Conservation (phyloP, 1,284 basidiomycete species). For the Cutaneotrichosporon cavernicola region DNA sequence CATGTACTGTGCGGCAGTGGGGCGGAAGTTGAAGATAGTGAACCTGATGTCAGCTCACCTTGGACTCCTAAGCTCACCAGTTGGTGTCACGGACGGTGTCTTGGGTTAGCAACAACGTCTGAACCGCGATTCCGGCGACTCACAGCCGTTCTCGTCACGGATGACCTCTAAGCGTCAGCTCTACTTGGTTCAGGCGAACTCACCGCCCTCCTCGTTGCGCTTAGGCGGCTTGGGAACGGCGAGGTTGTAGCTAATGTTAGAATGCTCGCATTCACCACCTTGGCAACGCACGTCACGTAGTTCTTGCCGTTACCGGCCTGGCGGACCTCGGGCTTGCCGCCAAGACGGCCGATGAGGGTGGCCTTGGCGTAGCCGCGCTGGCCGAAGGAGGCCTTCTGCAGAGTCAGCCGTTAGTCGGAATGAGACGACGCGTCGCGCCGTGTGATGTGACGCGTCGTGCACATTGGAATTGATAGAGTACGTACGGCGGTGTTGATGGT, state of each 20-base stretch:
- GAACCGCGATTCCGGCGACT: slow-evolving; percentile 12
- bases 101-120: slow-evolving; percentile 9
- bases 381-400: slow-evolving; percentile 19
- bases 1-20: slow-evolving; percentile 30
- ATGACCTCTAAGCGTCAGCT: slow-evolving; percentile 22
- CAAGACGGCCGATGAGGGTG: slow-evolving; percentile 45
- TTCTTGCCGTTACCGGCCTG: slow-evolving; percentile 30
- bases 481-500: slow-evolving; percentile 23
- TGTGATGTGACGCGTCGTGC: neutral
- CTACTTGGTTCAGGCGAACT: slow-evolving; percentile 17
- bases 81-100: slow-evolving; percentile 31
- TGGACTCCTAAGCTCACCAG: slow-evolving; percentile 19
- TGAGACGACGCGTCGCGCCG: neutral
- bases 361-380: slow-evolving; percentile 35
- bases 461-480: neutral
- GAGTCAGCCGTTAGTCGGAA: slow-evolving; percentile 7
- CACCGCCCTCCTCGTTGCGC: slow-evolving; percentile 39
- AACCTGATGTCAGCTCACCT: slow-evolving; percentile 31
- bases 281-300: slow-evolving; percentile 36
- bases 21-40: slow-evolving; percentile 46
- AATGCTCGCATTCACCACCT: neutral
- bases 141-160: slow-evolving; percentile 35
- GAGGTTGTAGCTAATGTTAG: slow-evolving; percentile 34
- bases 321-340: slow-evolving; percentile 36
- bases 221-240: slow-evolving; percentile 38